Percentiles rank a stretch among this genome's conserved stretches.
Evolutionary conservation across 139 green algal species (phyloP).

Genomic region (Haematococcus sp.): DNA sequence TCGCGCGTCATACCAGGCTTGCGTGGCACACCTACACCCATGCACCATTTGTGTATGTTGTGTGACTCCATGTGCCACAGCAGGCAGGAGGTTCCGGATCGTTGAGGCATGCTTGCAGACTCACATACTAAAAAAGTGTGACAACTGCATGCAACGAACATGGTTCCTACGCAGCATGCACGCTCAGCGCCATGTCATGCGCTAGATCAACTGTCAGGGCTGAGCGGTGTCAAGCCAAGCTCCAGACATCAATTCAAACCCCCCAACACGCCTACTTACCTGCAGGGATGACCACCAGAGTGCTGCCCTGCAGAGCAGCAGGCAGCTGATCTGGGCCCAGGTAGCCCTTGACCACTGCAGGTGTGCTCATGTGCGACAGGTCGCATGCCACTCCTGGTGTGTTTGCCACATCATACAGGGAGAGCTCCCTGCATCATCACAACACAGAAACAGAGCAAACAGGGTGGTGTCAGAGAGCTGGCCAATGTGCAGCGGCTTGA

Average conservation of each 20-base stretch:
- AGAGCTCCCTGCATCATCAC: constrained; percentile 67
- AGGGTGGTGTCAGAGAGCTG: no score
- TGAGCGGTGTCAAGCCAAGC: no score
- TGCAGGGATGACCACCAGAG: constrained; percentile 96
- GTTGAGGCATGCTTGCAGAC: not conserved
- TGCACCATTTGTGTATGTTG: not conserved
- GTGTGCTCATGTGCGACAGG: constrained; percentile 92
- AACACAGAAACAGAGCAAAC: no score
- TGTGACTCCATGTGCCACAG: not conserved
- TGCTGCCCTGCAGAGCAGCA: constrained; percentile 72
- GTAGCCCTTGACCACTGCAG: constrained; percentile 67
- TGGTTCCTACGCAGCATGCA: no score
- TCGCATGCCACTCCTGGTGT: constrained; percentile 87
- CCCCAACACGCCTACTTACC: constrained; percentile 36
- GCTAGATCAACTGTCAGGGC: no score
- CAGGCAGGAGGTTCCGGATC: not conserved
- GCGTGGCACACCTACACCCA: constrained; percentile 74
- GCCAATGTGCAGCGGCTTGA: no score
- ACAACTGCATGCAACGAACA: no score
- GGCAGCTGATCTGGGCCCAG: constrained; percentile 78
- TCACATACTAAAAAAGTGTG: not conserved
- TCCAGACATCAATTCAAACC: no score
- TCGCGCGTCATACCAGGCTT: constrained; percentile 99
- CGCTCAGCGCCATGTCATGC: no score
- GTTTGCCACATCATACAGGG: constrained; percentile 93